Conservation (phyloP, 441 rosid genomes). For the Euphorbia corollata region DNA sequence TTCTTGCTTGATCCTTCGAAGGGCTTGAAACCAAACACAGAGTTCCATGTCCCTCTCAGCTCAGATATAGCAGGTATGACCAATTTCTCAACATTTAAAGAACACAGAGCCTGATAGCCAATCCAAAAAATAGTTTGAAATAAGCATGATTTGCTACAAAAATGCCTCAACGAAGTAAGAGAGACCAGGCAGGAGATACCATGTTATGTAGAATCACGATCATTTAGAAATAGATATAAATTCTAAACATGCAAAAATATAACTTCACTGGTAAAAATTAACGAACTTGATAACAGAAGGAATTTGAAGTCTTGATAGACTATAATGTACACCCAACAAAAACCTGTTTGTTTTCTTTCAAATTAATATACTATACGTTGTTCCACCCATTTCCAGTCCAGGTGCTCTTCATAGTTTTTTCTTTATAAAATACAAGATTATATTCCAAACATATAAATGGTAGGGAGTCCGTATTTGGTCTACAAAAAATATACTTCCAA, state of each 20-base stretch:
- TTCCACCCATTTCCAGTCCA: not conserved
- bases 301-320: not conserved
- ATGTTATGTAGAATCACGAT: not conserved
- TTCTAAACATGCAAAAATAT: not conserved
- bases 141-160: not conserved
- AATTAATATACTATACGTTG: not conserved
- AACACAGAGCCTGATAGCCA: slow-evolving; percentile 54
- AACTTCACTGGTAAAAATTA: not conserved
- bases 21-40: slow-evolving; percentile 74
- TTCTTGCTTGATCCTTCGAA: slow-evolving; percentile 37
- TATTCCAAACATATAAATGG: not conserved
- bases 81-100: slow-evolving; percentile 65
- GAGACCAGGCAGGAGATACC: not conserved
- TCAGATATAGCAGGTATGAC: slow-evolving; percentile 92
- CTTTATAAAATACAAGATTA: not conserved
- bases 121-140: slow-evolving; percentile 8
- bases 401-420: not conserved
- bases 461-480: not conserved
- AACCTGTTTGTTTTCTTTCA: slow-evolving; percentile 2
- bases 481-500: no score
- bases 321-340: not conserved
- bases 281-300: not conserved
- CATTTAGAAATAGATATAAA: not conserved
- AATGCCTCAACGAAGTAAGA: not conserved
- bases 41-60: slow-evolving; percentile 77